Percentiles rank a stretch among this genome's conserved stretches.
Evolutionary conservation across 148 eudicot genomes (phyloP).

Genomic region (Linanthus parryae): DNA sequence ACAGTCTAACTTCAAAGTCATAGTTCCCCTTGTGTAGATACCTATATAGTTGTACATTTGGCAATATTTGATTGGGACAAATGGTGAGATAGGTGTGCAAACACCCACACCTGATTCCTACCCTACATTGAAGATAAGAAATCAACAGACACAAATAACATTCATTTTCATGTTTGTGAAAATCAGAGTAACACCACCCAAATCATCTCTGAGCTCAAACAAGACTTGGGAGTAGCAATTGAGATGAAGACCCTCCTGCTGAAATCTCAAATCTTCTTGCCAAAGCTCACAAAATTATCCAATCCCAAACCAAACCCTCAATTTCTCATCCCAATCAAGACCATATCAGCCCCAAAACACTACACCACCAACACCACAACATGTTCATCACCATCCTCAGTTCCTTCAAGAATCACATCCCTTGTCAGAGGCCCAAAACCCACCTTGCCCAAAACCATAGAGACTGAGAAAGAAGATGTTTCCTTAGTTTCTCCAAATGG

Average conservation of each 20-base stretch:
- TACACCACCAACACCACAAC: not conserved
- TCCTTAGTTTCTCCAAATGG: conserved; percentile 4
- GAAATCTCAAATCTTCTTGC: not conserved
- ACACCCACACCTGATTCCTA: no score
- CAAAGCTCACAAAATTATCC: not conserved
- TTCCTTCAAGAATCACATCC: not conserved
- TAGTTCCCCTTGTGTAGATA: no score
- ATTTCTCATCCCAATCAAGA: not conserved
- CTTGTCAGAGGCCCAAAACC: not conserved
- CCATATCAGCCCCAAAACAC: not conserved
- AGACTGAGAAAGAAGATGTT: not conserved
- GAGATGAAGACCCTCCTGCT: not conserved
- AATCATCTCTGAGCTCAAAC: no score
- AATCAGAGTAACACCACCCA: no score
- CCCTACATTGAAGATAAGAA: no score
- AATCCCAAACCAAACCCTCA: not conserved
- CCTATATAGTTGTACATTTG: no score
- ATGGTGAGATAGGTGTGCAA: no score
- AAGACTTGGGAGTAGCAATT: not conserved
- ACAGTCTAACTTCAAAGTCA: no score
- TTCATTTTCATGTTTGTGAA: no score
- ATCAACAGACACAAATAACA: no score
- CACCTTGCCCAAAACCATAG: not conserved
- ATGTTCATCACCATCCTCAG: no score
- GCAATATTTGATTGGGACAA: no score